Base-by-base conservation (phyloP, 352 stramenopile genomes). In the Phytophthora agathidicida region DNA sequence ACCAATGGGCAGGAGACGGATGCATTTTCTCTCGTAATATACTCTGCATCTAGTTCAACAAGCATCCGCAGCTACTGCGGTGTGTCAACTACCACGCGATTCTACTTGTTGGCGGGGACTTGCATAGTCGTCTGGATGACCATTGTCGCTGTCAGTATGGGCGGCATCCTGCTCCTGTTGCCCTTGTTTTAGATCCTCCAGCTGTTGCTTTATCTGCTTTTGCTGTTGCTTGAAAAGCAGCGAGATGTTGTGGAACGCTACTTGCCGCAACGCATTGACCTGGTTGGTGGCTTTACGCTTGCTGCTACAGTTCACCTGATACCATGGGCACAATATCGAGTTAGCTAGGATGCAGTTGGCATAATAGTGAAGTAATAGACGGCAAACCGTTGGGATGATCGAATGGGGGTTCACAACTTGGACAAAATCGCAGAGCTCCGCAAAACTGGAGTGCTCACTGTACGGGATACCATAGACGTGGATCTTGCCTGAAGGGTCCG, bases 391-490 rank as follows among this genome's bases (percentile, higher is more conserved):
- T 14, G 95, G 94, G 28, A 97, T 96, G 48, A 98, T 98, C 32
- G 73, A 72, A 7, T 80, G 74, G 3, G 93, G 94, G 26, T 96
- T 93, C 24, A 90, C 65, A 6, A 93, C 73, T 69, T 86, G 88
- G 17, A 92, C 66, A 60, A 98, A 98, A 33, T 98, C 89, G 27
- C 93, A 87, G 7, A 99, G 78, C 67, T 99, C 96, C 5, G 83
- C 83, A 67, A 98, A 99, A 60, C 86, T 98, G 20, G 89, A 98
- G 71, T 99, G 96, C 56, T 99, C 96, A 57, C 88, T 98, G 77
- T 99, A 99, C 3, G 96, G 96, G 31, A 99, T 89, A 43, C 90
- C 92, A 65, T 98, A 97, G 41, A 99, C 86, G 26, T 70, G 82
- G 38, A 97, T 81, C 28, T 83, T 88, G n/a, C 86, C 89, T 33